A percentile compares a stretch with the other conserved stretches of the same genome.
These are phyloP conservation scores for Pilasporangium apinafurcum DNA, from an alignment of 352 stramenopile species.

Conservation along the genomic window DNA sequence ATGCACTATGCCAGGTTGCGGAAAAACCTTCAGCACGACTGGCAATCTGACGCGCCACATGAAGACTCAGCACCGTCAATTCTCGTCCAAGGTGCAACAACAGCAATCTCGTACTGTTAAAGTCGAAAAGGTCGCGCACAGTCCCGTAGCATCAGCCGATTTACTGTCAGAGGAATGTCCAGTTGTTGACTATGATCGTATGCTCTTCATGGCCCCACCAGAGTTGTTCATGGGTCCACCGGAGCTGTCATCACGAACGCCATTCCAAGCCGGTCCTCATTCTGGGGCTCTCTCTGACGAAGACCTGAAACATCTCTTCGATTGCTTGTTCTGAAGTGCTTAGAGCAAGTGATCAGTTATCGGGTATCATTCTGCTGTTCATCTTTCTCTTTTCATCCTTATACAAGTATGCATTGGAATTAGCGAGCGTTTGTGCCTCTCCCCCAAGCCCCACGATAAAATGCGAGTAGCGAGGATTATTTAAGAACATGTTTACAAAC, in stretches of 20 bases:
- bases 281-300: constrained; percentile 19
- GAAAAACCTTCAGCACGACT: constrained; percentile 55
- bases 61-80: constrained; percentile 43
- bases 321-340: constrained; percentile 47
- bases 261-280: constrained; percentile 5
- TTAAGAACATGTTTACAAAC: too few species aligned
- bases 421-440: too few species aligned
- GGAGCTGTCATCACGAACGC: neutral
- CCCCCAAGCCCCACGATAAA: too few species aligned
- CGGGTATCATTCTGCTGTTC: too few species aligned
- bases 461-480: too few species aligned
- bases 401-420: too few species aligned
- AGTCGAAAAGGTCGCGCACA: neutral
- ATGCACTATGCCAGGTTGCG: constrained; percentile 24
- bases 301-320: constrained; percentile 32
- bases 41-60: constrained; percentile 60
- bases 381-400: too few species aligned
- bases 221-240: constrained; percentile 8
- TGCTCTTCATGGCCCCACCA: constrained; percentile 25
- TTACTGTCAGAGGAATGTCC: constrained; percentile 26
- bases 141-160: constrained; percentile 1
- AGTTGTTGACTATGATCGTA: constrained; percentile 26
- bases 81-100: constrained; percentile 4
- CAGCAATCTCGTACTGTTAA: neutral
- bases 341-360: too few species aligned